phyloP scores from a whole-genome alignment of 768 basidiomycete genomes.

The Boletus patriciae region DNA sequence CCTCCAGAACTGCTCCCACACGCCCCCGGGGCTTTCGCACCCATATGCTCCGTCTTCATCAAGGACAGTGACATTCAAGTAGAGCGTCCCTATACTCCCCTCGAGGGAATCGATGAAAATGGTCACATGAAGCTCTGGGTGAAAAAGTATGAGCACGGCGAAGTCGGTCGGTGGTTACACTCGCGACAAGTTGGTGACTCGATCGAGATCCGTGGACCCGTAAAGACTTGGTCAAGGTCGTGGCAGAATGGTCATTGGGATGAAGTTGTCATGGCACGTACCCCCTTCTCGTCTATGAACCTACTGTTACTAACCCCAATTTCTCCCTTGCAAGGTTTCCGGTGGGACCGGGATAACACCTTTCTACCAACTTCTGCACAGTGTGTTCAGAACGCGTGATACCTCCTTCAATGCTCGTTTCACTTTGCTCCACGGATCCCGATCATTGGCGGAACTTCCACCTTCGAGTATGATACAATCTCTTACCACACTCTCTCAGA shows the following conservation, averaged over 20 bases:
- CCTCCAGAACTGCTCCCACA: constrained; percentile 43
- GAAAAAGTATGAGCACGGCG: constrained; percentile 73
- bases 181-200: constrained; percentile 62
- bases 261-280: constrained; percentile 70
- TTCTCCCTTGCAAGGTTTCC: constrained; percentile 58
- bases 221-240: constrained; percentile 55
- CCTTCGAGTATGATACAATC: constrained; percentile 60
- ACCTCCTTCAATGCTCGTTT: constrained; percentile 49
- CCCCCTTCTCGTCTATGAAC: neutral
- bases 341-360: constrained; percentile 89
- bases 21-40: constrained; percentile 21
- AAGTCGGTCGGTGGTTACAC: constrained; percentile 83
- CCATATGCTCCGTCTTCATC: constrained; percentile 78
- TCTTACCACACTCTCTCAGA: constrained; percentile 46
- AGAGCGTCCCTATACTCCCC: constrained; percentile 81
- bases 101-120: constrained; percentile 64
- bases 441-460: constrained; percentile 61
- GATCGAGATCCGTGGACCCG: constrained; percentile 76
- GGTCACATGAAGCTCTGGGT: constrained; percentile 79
- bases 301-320: neutral
- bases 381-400: constrained; percentile 40
- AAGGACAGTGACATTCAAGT: constrained; percentile 90
- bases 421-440: constrained; percentile 73
- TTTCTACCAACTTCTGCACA: constrained; percentile 74
- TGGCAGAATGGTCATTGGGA: constrained; percentile 66